Conservation (phyloP, 495 filamentous ascomycete species). For the Hypoxylon fragiforme region DNA sequence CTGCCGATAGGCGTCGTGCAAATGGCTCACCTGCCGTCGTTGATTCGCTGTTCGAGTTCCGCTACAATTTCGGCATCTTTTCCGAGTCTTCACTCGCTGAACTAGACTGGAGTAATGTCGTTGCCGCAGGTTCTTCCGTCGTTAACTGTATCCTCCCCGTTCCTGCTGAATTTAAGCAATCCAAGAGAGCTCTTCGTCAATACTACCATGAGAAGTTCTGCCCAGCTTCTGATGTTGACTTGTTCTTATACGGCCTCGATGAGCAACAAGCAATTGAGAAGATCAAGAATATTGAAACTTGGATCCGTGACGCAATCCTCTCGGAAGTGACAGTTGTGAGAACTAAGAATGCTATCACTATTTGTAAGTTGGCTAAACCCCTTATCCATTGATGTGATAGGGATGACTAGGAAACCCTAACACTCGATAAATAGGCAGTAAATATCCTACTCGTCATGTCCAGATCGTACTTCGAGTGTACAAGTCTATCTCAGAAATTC, state of each 20-base stretch:
- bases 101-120: constrained; percentile 75
- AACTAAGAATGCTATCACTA: constrained; percentile 83
- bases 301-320: constrained; percentile 70
- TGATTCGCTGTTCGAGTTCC: constrained; percentile 65
- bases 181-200: constrained; percentile 67
- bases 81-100: constrained; percentile 66
- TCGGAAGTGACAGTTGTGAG: constrained; percentile 75
- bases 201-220: constrained; percentile 80
- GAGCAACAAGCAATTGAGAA: constrained; percentile 76
- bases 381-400: no score
- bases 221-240: constrained; percentile 81
- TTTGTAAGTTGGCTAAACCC: constrained; percentile 44
- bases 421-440: constrained; percentile 51
- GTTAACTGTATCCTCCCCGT: constrained; percentile 74
- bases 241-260: constrained; percentile 78
- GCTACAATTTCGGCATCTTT: constrained; percentile 75
- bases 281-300: constrained; percentile 75
- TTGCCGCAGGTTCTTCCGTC: constrained; percentile 76
- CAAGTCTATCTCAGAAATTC: constrained; percentile 75
- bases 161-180: constrained; percentile 62
- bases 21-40: constrained; percentile 69
- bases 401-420: no score
- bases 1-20: constrained; percentile 58
- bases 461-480: constrained; percentile 84
- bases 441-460: constrained; percentile 81